Evolutionary conservation across 2,329 filamentous ascomycete species (phyloP).

Genomic region (Colletotrichum ledebouriae): DNA sequence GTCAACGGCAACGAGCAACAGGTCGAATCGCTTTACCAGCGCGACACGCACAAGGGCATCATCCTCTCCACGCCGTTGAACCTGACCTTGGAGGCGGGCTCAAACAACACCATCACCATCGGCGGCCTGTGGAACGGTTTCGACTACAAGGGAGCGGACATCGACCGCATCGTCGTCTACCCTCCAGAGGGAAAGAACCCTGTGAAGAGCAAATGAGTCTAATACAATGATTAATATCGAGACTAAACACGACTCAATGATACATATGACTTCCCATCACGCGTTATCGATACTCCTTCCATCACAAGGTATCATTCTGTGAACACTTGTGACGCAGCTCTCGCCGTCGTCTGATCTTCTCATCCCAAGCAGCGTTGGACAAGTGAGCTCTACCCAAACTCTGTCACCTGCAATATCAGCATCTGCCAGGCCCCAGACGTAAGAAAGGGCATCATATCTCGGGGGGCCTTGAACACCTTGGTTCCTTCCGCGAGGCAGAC

Average conservation of each 20-base stretch:
- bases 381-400: not conserved
- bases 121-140: conserved; percentile 69
- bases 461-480: no score
- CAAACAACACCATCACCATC: conserved; percentile 66
- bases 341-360: not conserved
- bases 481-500: no score
- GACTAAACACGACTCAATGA: not conserved
- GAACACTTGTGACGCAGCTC: not conserved
- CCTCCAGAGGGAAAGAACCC: conserved; percentile 59
- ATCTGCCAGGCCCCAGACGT: no score
- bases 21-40: conserved; percentile 64
- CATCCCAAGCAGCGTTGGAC: not conserved
- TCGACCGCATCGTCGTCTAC: conserved; percentile 72
- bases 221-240: conserved; percentile 6
- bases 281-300: not conserved
- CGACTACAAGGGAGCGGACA: conserved; percentile 68
- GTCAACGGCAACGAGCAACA: conserved; percentile 62
- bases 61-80: conserved; percentile 69
- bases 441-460: no score
- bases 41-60: conserved; percentile 69
- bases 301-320: conserved; percentile 3
- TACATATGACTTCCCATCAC: not conserved
- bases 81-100: conserved; percentile 65
- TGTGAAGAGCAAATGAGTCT: conserved; percentile 17
- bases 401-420: no score